These are phyloP conservation scores for Filosporella fistucella DNA, from an alignment of 495 filamentous ascomycete genomes.

Conservation along the genomic window DNA sequence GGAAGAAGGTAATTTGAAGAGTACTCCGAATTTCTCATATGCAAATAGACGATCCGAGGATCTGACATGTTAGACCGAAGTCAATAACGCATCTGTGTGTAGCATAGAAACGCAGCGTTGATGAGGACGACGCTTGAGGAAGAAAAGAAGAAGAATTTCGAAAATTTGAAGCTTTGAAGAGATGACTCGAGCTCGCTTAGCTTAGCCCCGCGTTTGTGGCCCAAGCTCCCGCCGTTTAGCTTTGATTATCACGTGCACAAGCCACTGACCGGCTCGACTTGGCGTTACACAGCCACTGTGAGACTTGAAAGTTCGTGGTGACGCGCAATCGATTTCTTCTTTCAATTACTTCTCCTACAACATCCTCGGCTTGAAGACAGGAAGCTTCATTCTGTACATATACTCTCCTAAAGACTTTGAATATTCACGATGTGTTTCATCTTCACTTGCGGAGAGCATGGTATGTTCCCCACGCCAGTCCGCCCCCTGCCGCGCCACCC, in stretches of 20 bases:
- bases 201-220: too few relatives aligned
- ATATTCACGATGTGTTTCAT: slow-evolving; percentile 45
- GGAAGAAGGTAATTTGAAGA: slow-evolving; percentile 64
- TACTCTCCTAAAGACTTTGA: too few relatives aligned
- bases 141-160: slow-evolving; percentile 32
- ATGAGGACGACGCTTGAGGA: slow-evolving; percentile 79
- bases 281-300: too few relatives aligned
- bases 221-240: too few relatives aligned
- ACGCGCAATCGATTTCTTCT: too few relatives aligned
- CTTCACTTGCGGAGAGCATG: slow-evolving; percentile 54
- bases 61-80: slow-evolving; percentile 22
- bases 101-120: slow-evolving; percentile 99
- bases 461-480: slow-evolving; percentile 16
- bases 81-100: slow-evolving; percentile 65
- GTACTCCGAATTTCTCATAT: slow-evolving; percentile 99
- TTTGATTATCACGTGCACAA: too few relatives aligned
- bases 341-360: too few relatives aligned
- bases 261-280: too few relatives aligned
- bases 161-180: not conserved
- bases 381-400: too few relatives aligned
- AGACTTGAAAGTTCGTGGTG: too few relatives aligned
- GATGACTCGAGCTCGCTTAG: not conserved
- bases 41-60: slow-evolving; percentile 44
- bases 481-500: not conserved
- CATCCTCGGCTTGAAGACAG: too few relatives aligned